These are phyloP conservation scores for Pezicula neosporulosa DNA, from an alignment of 2,329 filamentous ascomycete species.

Conservation along the genomic window DNA sequence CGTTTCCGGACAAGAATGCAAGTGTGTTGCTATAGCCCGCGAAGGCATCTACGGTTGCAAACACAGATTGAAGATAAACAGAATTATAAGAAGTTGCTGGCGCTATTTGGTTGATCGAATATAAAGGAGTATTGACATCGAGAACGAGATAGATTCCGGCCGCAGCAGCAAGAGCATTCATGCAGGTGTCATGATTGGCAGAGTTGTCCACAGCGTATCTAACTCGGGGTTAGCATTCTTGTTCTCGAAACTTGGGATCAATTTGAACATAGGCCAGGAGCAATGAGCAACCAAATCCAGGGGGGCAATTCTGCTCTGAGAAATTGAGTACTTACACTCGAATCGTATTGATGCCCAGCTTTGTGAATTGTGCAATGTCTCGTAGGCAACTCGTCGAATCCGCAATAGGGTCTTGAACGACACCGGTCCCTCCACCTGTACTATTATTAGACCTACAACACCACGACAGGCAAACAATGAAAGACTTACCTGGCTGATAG, in stretches of 20 bases:
- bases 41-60: constrained; percentile 68
- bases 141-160: constrained; percentile 69
- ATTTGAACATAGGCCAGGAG: no score
- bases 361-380: constrained; percentile 64
- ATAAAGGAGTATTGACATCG: constrained; percentile 70
- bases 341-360: constrained; percentile 68
- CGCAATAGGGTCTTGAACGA: constrained; percentile 61
- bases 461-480: no score
- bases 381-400: constrained; percentile 57
- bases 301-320: no score
- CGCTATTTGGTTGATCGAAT: constrained; percentile 62
- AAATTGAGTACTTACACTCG: constrained; percentile 51
- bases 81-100: constrained; percentile 64
- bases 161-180: constrained; percentile 53
- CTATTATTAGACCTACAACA: no score
- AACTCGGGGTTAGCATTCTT: no score
- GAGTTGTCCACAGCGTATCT: constrained; percentile 63
- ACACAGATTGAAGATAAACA: constrained; percentile 67
- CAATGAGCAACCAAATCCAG: no score
- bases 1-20: constrained; percentile 59
- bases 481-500: constrained; percentile 49
- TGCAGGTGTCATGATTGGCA: constrained; percentile 64
- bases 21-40: constrained; percentile 64
- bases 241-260: no score
- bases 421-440: constrained; percentile 49